Evolutionary conservation across 2,329 filamentous ascomycete genomes (phyloP), one percentile per base, ranked within the genome.

Genomic region (Fusarium sororula): DNA sequence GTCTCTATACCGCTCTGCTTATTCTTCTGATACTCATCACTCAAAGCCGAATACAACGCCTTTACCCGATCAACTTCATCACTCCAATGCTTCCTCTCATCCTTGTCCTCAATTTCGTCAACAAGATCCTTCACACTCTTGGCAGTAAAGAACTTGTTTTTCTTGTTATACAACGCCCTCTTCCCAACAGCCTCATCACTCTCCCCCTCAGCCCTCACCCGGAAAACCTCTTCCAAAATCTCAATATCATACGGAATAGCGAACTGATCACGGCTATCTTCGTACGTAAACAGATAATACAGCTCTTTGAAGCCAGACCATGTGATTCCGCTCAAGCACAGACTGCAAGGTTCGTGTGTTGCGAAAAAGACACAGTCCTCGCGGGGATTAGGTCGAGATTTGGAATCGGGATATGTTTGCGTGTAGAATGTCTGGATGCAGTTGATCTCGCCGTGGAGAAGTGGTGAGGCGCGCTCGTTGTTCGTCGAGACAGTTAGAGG

Each of bases 391-490:
- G 85, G 85, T 2, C 86, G 82, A 17, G 81, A 74, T 41, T 78
- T 66, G 7, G 84, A 75, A 53, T 79, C 70, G 18, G 83, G 78
- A 67, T 81, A 80, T 26, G 76, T 75, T 3, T 77, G 77, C 0
- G 83, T 83, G 80, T 88, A 90, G 81, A 90, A 90, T 38, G 85
- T 80, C 74, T 89, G 87, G 79, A 90, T 89, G 82, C 88, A 90
- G 79, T 89, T 88, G 79, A 90, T 89, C 73, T 90, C 88, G 68
- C 88, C 88, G 78, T 90, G 88, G 14, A 90, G 83, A 8, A 90
- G 83, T 5, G 88, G 88, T 9, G 88, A 90, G 2, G 78, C 78
- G 17, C 83, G 83, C 78, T 90, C 88, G 78, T 90, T 86, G 82
- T 90, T 90, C 51, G 87, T 90, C 15, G 87, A 84, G 11, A 87